phyloP scores from a whole-genome alignment of 345 rosid species.

The Cochlearia excelsa region DNA sequence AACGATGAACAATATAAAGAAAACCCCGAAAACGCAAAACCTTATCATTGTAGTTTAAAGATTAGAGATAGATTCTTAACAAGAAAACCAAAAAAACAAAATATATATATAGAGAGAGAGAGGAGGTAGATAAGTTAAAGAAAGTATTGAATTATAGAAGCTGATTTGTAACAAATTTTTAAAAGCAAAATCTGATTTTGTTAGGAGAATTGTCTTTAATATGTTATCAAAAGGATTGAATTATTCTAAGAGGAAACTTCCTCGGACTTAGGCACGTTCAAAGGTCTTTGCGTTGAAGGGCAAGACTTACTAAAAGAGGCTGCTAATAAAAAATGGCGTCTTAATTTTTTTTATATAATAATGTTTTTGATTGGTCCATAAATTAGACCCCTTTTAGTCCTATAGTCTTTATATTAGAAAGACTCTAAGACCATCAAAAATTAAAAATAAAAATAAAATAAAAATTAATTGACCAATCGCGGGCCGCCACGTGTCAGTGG shows the following conservation, averaged over 20 bases:
- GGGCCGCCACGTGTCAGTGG: too few species aligned
- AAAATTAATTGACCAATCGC: too few species aligned
- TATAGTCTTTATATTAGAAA: too few species aligned
- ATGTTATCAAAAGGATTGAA: not conserved
- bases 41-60: constrained; percentile 2
- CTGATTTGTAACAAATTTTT: constrained; percentile 3
- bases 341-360: too few species aligned
- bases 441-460: too few species aligned
- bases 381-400: too few species aligned
- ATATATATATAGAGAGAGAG: constrained; percentile 24
- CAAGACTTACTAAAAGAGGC: constrained; percentile 2
- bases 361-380: too few species aligned
- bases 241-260: constrained; percentile 31
- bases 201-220: constrained; percentile 18
- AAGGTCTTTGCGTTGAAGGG: not conserved
- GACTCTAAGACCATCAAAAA: too few species aligned
- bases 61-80: too few species aligned
- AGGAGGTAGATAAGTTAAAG: constrained; percentile 17
- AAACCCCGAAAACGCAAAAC: constrained; percentile 19
- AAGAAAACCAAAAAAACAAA: too few species aligned
- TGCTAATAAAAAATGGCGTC: not conserved
- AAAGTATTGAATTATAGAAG: not conserved
- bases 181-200: not conserved
- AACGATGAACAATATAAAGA: constrained; percentile 15
- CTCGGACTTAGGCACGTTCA: constrained; percentile 16